Conservation (phyloP, 495 filamentous ascomycete species). For the Durotheca rogersii region DNA sequence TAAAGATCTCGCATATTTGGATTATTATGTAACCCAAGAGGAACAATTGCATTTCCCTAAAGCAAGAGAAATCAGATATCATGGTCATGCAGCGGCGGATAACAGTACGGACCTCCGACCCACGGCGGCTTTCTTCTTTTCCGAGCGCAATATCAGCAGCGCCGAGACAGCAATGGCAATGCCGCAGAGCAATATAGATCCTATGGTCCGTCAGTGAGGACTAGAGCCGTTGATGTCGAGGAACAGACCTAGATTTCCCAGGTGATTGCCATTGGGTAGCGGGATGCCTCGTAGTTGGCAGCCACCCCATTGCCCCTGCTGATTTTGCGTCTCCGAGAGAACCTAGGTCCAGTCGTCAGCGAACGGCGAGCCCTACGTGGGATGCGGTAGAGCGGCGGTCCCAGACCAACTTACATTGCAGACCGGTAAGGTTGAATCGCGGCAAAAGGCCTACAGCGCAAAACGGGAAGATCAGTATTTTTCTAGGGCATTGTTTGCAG, state of each 20-base stretch:
- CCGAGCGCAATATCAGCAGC: constrained; percentile 74
- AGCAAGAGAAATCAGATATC: constrained; percentile 35
- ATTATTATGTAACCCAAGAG: constrained; percentile 84
- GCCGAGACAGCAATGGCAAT: constrained; percentile 68
- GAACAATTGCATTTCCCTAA: constrained; percentile 95
- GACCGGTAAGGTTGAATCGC: constrained; percentile 90
- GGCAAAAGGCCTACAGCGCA: constrained; percentile 80
- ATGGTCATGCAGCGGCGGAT: background rate
- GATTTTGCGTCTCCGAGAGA: constrained; percentile 46
- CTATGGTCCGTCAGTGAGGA: constrained; percentile 44
- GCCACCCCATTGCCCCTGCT: constrained; percentile 59
- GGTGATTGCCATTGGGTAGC: constrained; percentile 59
- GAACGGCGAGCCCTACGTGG: constrained; percentile 7
- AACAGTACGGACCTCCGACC: constrained; percentile 71
- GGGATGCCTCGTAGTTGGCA: constrained; percentile 74
- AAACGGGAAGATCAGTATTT: constrained; percentile 9
- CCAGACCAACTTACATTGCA: constrained; percentile 77
- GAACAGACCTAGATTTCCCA: constrained; percentile 83
- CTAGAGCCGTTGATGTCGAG: background rate
- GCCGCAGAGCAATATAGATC: constrained; percentile 84
- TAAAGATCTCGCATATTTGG: constrained; percentile 94
- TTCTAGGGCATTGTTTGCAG: background rate
- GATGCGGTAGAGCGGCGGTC: constrained; percentile 27
- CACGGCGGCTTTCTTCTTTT: constrained; percentile 91
- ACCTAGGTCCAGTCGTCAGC: constrained; percentile 38